Conservation (phyloP, 352 stramenopile genomes). For the Blastocystis hominis region DNA sequence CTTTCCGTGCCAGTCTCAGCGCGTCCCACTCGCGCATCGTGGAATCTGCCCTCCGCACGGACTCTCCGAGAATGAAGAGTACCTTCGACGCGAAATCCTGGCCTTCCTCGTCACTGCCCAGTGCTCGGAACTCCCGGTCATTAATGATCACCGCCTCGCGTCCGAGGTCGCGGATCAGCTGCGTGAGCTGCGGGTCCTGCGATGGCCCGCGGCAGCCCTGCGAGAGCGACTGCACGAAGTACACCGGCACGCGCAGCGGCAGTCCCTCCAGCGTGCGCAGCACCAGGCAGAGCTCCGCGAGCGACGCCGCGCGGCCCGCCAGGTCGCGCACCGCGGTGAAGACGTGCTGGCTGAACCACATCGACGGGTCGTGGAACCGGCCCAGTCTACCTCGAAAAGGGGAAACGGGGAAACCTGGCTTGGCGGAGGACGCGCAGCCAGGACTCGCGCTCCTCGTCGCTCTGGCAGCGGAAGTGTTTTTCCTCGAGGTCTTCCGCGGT, state of each 20-base stretch:
- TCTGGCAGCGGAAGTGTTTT: constrained; percentile 40
- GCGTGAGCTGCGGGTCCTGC: not conserved
- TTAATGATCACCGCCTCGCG: constrained; percentile 20
- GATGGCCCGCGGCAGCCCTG: not conserved
- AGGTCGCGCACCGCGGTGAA: constrained; percentile 20
- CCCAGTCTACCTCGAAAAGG: not conserved
- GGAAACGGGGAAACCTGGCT: not conserved
- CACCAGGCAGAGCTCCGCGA: not conserved
- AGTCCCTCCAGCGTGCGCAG: not conserved
- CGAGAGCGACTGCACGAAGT: constrained; percentile 43
- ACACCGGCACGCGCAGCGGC: constrained; percentile 6
- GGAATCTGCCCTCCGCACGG: not conserved
- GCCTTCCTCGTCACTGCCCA: not conserved
- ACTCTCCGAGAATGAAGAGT: constrained; percentile 24
- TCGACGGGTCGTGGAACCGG: constrained; percentile 4
- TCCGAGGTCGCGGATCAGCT: constrained; percentile 30
- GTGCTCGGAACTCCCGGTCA: not conserved
- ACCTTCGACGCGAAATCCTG: constrained; percentile 36
- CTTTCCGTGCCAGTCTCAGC: not conserved
- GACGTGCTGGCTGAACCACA: constrained; percentile 47
- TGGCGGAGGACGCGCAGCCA: constrained; percentile 26
- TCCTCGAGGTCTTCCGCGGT: not conserved
- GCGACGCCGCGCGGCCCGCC: not conserved
- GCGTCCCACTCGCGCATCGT: not conserved
- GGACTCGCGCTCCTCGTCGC: constrained; percentile 32